These are phyloP conservation scores for Cryptococcus floricola DNA, from an alignment of 1,284 basidiomycete species.

Conservation along the genomic window DNA sequence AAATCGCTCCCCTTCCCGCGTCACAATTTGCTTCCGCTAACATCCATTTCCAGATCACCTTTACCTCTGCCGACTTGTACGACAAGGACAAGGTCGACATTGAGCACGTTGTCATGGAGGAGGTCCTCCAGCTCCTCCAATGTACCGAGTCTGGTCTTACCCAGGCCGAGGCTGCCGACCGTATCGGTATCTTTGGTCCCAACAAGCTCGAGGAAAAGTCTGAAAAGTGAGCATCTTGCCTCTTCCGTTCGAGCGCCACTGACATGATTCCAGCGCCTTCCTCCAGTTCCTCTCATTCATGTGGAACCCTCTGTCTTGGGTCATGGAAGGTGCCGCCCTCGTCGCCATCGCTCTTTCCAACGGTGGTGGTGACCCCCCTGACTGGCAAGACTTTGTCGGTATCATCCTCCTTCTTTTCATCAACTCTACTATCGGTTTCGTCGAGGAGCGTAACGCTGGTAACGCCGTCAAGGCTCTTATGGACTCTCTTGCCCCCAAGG, in stretches of 20 bases:
- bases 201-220: constrained; percentile 92
- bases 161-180: constrained; percentile 69
- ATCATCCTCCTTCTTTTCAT: constrained; percentile 86
- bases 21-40: neutral
- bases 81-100: constrained; percentile 99
- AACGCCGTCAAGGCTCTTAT: constrained; percentile 99
- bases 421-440: constrained; percentile 97
- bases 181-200: constrained; percentile 91
- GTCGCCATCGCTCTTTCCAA: constrained; percentile 96
- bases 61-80: constrained; percentile 64
- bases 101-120: constrained; percentile 93
- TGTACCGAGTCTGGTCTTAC: constrained; percentile 73
- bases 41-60: constrained; percentile 34
- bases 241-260: neutral
- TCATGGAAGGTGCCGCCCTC: constrained; percentile 96
- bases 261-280: constrained; percentile 33
- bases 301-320: constrained; percentile 99
- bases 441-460: constrained; percentile 94
- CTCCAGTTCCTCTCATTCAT: constrained; percentile 88
- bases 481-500: constrained; percentile 98
- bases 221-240: constrained; percentile 58
- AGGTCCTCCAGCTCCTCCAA: constrained; percentile 94
- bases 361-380: constrained; percentile 75
- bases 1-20: neutral
- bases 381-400: constrained; percentile 97